Percentiles rank a stretch among this genome's conserved stretches.
phyloP scores from a whole-genome alignment of 169 alveolate genomes.

The Cryptosporidium andersoni region DNA sequence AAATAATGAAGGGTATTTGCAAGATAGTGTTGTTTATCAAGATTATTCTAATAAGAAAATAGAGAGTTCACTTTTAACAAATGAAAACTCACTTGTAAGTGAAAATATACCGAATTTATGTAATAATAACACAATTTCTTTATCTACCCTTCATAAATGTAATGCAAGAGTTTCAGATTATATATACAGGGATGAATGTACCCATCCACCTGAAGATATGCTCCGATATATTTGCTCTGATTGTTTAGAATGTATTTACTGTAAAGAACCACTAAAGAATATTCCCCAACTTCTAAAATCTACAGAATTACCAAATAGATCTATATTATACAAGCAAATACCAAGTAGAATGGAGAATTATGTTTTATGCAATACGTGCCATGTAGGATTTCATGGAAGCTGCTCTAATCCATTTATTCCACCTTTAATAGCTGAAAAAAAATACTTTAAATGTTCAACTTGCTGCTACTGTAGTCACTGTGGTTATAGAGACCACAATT shows the following conservation, averaged over 20 bases:
- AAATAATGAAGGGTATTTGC: neutral
- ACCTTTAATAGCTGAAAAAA: slow-evolving; percentile 41
- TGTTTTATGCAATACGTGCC: slow-evolving; percentile 46
- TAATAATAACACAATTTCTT: neutral
- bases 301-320: slow-evolving; percentile 50
- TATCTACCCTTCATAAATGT: too few relatives aligned
- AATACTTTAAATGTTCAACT: slow-evolving; percentile 48
- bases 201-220: too few relatives aligned
- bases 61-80: neutral
- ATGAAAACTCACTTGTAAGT: neutral
- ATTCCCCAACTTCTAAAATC: slow-evolving; percentile 39
- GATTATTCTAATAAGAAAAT: neutral
- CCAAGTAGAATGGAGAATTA: slow-evolving; percentile 52
- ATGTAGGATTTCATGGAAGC: slow-evolving; percentile 50
- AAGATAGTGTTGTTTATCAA: neutral
- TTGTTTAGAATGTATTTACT: slow-evolving; percentile 43
- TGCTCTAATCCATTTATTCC: slow-evolving; percentile 51
- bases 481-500: slow-evolving; percentile 60
- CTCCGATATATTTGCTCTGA: slow-evolving; percentile 20
- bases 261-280: slow-evolving; percentile 13
- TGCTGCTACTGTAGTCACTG: slow-evolving; percentile 56
- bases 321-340: slow-evolving; percentile 34
- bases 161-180: too few relatives aligned
- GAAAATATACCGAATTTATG: neutral
- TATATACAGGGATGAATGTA: too few relatives aligned